Conservation (phyloP, 306 rosid genomes). For the Vigna nakashimae region DNA sequence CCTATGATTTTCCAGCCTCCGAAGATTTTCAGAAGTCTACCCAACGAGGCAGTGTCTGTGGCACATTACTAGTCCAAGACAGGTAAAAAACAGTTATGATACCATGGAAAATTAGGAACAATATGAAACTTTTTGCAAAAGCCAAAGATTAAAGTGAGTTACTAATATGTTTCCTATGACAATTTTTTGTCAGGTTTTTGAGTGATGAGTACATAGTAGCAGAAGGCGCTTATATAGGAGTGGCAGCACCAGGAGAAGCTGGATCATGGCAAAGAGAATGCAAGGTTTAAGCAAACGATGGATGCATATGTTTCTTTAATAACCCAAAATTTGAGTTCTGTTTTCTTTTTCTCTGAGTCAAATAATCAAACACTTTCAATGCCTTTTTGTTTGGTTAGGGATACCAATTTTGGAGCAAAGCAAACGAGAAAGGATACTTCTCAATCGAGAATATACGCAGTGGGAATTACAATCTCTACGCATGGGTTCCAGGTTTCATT, state of each 20-base stretch:
- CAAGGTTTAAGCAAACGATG: slow-evolving; percentile 54
- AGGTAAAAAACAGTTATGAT: slow-evolving; percentile 46
- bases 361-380: not conserved
- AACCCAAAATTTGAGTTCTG: not conserved
- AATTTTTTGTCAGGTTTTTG: slow-evolving; percentile 54
- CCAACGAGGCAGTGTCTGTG: slow-evolving; percentile 65
- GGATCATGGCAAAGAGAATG: slow-evolving; percentile 93
- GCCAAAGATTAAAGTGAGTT: not conserved
- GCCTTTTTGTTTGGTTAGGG: slow-evolving; percentile 56
- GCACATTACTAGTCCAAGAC: slow-evolving; percentile 68
- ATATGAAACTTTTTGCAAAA: not conserved
- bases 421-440: slow-evolving; percentile 65
- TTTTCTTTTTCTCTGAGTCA: not conserved
- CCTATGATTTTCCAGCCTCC: slow-evolving; percentile 81
- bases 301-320: not conserved
- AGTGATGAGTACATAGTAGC: slow-evolving; percentile 51
- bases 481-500: slow-evolving; percentile 80
- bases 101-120: not conserved
- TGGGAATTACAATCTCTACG: slow-evolving; percentile 71
- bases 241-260: slow-evolving; percentile 76
- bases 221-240: slow-evolving; percentile 64
- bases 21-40: slow-evolving; percentile 61
- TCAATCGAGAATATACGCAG: slow-evolving; percentile 54
- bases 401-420: slow-evolving; percentile 84
- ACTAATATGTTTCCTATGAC: not conserved